These are phyloP conservation scores for Phytophthora meadii DNA, from an alignment of 352 stramenopile genomes.

Conservation along the genomic window DNA sequence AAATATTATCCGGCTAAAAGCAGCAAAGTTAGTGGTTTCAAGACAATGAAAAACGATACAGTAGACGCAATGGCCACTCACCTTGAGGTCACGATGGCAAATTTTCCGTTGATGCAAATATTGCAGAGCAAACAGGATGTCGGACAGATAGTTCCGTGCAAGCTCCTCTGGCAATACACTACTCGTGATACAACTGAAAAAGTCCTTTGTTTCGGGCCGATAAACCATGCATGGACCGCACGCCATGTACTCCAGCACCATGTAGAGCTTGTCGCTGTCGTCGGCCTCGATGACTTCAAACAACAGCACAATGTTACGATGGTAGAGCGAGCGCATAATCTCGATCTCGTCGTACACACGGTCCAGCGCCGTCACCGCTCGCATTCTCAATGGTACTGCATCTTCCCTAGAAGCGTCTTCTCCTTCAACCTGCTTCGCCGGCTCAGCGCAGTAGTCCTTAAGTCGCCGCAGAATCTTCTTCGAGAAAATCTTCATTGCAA, in stretches of 20 bases:
- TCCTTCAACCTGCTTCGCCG: constrained; percentile 8
- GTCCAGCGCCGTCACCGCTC: constrained; percentile 81
- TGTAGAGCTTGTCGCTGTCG: constrained; percentile 79
- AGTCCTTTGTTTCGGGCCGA: constrained; percentile 66
- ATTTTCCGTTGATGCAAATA: constrained; percentile 82
- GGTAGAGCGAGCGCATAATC: constrained; percentile 90
- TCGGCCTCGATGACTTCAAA: constrained; percentile 92
- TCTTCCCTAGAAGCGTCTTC: constrained; percentile 1
- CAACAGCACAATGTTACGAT: constrained; percentile 91
- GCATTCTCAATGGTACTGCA: constrained; percentile 48
- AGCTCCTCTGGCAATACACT: constrained; percentile 65
- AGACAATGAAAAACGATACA: too few relatives aligned
- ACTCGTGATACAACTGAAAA: constrained; percentile 69
- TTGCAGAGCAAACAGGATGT: constrained; percentile 80
- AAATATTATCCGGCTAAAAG: constrained; percentile 84
- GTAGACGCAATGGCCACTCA: constrained; percentile 18
- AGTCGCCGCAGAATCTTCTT: constrained; percentile 78
- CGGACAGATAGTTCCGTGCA: constrained; percentile 66
- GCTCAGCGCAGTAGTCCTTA: constrained; percentile 76
- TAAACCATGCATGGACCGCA: constrained; percentile 86
- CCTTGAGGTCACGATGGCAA: constrained; percentile 92
- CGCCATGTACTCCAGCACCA: constrained; percentile 90
- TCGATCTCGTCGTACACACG: constrained; percentile 84
- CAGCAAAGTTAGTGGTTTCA: not conserved
- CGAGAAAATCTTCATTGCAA: constrained; percentile 89